phyloP scores from a whole-genome alignment of 441 rosid species.

The Macaranga tanarius region DNA sequence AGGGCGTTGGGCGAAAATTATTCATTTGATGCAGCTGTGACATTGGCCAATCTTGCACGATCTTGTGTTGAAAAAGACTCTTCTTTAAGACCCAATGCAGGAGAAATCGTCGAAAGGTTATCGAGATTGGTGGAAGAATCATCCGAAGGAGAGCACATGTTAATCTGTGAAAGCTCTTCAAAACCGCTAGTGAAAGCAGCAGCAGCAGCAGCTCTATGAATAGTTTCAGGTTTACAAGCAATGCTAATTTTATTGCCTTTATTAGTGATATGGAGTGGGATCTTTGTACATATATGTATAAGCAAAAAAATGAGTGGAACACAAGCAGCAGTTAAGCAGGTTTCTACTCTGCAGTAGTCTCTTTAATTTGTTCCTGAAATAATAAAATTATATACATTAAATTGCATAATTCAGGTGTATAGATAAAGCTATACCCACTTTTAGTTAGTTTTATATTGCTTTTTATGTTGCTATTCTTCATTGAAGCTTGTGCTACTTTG shows the following conservation, averaged over 20 bases:
- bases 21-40: conserved; percentile 59
- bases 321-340: background rate
- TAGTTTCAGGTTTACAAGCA: background rate
- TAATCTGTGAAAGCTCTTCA: conserved; percentile 62
- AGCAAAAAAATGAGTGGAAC: background rate
- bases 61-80: conserved; percentile 72
- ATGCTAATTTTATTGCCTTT: background rate
- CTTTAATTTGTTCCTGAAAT: background rate
- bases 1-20: conserved; percentile 71
- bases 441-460: background rate
- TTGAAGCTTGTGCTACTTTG: conserved; percentile 10
- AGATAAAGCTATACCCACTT: background rate
- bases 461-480: background rate
- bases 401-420: background rate
- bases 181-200: conserved; percentile 64
- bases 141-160: conserved; percentile 39
- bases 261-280: background rate
- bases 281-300: background rate
- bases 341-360: background rate
- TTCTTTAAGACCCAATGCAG: conserved; percentile 58
- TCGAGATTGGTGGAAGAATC: conserved; percentile 59
- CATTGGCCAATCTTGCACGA: conserved; percentile 63
- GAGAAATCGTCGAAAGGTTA: conserved; percentile 69
- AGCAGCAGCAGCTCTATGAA: conserved; percentile 24
- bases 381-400: background rate